Conservation (phyloP, 805 yeast species). For the Nakazawaea ambrosiae region DNA sequence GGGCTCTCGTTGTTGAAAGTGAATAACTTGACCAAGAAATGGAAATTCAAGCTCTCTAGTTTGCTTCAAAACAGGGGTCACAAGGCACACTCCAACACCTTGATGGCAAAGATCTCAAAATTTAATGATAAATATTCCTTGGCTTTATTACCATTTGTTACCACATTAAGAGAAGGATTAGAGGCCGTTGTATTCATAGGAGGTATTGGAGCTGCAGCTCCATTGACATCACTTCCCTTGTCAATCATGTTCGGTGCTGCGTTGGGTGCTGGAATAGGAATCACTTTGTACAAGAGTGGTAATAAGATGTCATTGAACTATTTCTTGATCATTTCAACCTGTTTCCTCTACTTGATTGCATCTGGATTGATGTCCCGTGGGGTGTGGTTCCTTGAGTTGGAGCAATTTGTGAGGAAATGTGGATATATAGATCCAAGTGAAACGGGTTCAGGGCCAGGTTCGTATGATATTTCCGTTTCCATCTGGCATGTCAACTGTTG, state of each 20-base stretch:
- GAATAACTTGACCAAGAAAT: conserved; percentile 76
- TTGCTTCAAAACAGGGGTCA: conserved; percentile 14
- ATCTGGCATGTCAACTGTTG: conserved; percentile 96
- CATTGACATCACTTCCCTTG: conserved; percentile 55
- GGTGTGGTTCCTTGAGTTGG: conserved; percentile 84
- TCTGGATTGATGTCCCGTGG: conserved; percentile 85
- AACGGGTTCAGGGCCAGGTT: conserved; percentile 89
- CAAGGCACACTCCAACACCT: conserved; percentile 12
- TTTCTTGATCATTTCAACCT: conserved; percentile 68
- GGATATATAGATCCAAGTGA: conserved; percentile 83
- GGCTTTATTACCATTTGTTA: conserved; percentile 56
- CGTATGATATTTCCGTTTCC: conserved; percentile 70
- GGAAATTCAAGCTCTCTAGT: conserved; percentile 49
- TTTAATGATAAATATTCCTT: conserved; percentile 58
- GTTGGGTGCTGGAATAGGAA: conserved; percentile 59
- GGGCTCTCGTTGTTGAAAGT: conserved; percentile 77
- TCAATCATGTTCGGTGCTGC: conserved; percentile 54
- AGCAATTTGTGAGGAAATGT: conserved; percentile 64
- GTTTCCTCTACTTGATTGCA: conserved; percentile 76
- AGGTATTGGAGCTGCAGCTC: conserved; percentile 75
- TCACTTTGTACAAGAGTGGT: conserved; percentile 68
- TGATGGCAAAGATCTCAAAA: conserved; percentile 13
- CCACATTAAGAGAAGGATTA: conserved; percentile 82
- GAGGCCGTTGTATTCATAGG: conserved; percentile 92
- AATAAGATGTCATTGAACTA: conserved; percentile 68